phyloP scores from a whole-genome alignment of 2,329 filamentous ascomycete genomes.

The Pyricularia pennisetigena region DNA sequence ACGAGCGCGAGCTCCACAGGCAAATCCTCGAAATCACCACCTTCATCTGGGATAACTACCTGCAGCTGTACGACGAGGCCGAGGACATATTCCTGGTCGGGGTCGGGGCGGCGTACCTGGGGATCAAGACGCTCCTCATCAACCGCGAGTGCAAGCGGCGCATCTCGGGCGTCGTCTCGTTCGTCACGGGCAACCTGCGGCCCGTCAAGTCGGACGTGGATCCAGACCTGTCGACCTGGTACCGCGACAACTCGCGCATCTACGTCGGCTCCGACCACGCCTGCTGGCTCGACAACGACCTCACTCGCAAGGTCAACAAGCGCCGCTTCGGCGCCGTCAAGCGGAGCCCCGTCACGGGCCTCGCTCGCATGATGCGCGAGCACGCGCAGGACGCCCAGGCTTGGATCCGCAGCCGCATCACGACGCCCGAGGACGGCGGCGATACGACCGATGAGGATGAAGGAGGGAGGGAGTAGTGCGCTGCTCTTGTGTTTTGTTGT shows the following conservation, averaged over 20 bases:
- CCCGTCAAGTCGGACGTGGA: slow-evolving; percentile 74
- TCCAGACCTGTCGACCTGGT: slow-evolving; percentile 67
- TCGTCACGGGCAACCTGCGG: slow-evolving; percentile 67
- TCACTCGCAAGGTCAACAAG: slow-evolving; percentile 49
- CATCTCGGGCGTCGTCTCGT: slow-evolving; percentile 67
- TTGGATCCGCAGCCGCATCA: slow-evolving; percentile 37
- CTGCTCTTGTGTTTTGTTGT: neutral
- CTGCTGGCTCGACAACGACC: slow-evolving; percentile 60
- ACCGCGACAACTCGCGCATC: slow-evolving; percentile 69
- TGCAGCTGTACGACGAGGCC: slow-evolving; percentile 63
- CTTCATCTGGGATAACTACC: slow-evolving; percentile 96
- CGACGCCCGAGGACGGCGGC: slow-evolving; percentile 18
- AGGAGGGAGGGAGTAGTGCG: slow-evolving; percentile 2
- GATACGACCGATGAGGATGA: slow-evolving; percentile 40
- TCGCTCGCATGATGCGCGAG: slow-evolving; percentile 46
- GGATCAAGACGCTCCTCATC: slow-evolving; percentile 71
- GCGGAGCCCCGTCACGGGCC: slow-evolving; percentile 34
- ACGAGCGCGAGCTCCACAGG: slow-evolving; percentile 40
- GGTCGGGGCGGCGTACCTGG: slow-evolving; percentile 79
- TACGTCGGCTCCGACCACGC: slow-evolving; percentile 68
- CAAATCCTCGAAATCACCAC: slow-evolving; percentile 64
- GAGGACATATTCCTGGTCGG: slow-evolving; percentile 79
- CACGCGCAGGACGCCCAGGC: slow-evolving; percentile 40
- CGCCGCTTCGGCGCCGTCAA: slow-evolving; percentile 50
- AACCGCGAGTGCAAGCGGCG: slow-evolving; percentile 61